Percentiles rank a stretch among this genome's conserved stretches.
These are phyloP conservation scores for Mikania micrantha DNA, from an alignment of 129 eudicot genomes.

Conservation along the genomic window DNA sequence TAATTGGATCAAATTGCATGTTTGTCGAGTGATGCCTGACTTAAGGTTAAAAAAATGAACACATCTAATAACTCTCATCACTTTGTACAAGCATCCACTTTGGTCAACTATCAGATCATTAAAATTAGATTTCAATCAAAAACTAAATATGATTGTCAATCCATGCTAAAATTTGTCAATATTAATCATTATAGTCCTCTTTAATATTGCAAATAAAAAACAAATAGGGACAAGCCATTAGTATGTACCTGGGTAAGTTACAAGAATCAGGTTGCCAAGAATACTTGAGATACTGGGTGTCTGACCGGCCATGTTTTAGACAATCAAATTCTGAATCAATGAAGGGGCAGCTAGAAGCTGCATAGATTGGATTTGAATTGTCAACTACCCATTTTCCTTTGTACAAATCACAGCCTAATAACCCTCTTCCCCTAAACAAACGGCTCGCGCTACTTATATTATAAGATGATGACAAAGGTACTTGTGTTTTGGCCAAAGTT, in stretches of 20 bases:
- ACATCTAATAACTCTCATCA: too few relatives aligned
- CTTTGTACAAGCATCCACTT: not conserved
- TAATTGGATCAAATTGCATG: too few relatives aligned
- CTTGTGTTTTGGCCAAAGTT: slow-evolving; percentile 11
- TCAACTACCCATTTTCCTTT: slow-evolving; percentile 79
- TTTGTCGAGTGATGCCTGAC: too few relatives aligned
- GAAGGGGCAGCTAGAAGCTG: slow-evolving; percentile 67
- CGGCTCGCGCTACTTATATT: not conserved
- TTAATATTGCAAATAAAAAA: too few relatives aligned
- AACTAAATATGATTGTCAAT: too few relatives aligned
- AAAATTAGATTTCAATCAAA: too few relatives aligned
- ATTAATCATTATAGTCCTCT: too few relatives aligned
- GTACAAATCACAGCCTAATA: slow-evolving; percentile 52
- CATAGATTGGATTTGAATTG: slow-evolving; percentile 57
- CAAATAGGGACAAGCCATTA: too few relatives aligned
- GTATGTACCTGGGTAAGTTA: slow-evolving; percentile 63
- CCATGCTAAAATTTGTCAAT: too few relatives aligned
- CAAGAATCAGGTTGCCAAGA: slow-evolving; percentile 77
- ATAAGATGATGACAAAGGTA: slow-evolving; percentile 23
- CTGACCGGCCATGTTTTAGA: slow-evolving; percentile 68
- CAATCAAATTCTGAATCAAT: slow-evolving; percentile 69
- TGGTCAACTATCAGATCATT: too few relatives aligned
- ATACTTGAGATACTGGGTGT: slow-evolving; percentile 62
- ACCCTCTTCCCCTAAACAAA: slow-evolving; percentile 23
- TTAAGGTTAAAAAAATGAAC: too few relatives aligned